Evolutionary conservation across 208 protist genomes (phyloP).

Genomic region (Acanthamoeba rhysodes): DNA sequence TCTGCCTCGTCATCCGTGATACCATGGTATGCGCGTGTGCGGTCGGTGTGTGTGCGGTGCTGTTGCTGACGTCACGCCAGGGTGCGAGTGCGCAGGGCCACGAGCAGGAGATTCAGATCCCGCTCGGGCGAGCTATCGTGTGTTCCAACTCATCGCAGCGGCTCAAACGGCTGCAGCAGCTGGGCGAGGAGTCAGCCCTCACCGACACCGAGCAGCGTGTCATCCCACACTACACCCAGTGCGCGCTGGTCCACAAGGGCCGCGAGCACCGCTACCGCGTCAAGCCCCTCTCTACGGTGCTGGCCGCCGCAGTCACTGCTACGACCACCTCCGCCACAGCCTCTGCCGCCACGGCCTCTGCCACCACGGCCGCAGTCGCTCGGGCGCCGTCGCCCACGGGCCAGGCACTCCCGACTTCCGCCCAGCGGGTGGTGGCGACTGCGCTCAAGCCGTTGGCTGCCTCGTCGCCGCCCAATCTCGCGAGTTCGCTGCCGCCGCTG

Average conservation of each 20-base stretch:
- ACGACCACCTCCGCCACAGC: not conserved
- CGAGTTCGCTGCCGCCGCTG: not conserved
- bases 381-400: not conserved
- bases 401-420: too few species aligned
- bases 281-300: conserved; percentile 21
- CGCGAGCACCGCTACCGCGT: conserved; percentile 36
- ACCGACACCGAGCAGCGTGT: conserved; percentile 49
- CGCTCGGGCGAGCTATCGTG: conserved; percentile 10
- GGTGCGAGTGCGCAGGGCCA: not conserved
- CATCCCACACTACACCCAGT: conserved; percentile 52
- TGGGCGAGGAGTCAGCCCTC: conserved; percentile 10
- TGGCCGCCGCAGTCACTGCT: not conserved
- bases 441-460: not conserved
- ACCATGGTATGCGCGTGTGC: not conserved
- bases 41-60: not conserved
- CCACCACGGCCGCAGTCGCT: too few species aligned
- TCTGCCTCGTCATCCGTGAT: conserved; percentile 38
- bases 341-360: too few species aligned
- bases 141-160: conserved; percentile 53
- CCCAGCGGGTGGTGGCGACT: too few species aligned
- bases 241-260: conserved; percentile 43
- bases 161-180: conserved; percentile 47
- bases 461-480: not conserved
- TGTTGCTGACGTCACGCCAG: not conserved
- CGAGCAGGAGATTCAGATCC: conserved; percentile 1